Conservation (phyloP, 2,329 filamentous ascomycete species). For the Cylindrodendrum hubeiense region DNA sequence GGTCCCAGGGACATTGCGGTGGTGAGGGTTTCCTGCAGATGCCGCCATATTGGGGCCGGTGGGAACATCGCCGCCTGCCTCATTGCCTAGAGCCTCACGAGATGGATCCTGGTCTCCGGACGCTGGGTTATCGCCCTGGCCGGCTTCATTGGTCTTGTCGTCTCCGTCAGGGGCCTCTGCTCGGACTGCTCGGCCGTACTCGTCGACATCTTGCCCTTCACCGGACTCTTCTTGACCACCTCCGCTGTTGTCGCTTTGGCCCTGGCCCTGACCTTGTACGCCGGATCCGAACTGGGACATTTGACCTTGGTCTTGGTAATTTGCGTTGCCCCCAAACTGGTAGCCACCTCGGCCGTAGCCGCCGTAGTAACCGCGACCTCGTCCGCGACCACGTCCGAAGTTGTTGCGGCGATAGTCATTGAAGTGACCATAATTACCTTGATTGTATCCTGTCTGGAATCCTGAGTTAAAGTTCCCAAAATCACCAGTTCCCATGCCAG, state of each 20-base stretch:
- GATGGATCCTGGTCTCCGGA: constrained; percentile 34
- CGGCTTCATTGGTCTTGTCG: constrained; percentile 22
- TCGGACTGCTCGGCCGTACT: constrained; percentile 54
- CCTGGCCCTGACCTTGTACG: constrained; percentile 36
- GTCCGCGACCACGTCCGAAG: constrained; percentile 75
- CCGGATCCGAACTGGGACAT: constrained; percentile 45
- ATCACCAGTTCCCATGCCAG: constrained; percentile 84
- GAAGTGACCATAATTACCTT: constrained; percentile 87
- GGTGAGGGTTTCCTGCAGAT: constrained; percentile 27
- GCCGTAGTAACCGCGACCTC: constrained; percentile 72
- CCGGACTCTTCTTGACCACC: constrained; percentile 33
- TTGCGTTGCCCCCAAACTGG: constrained; percentile 56
- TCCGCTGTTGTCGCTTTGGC: constrained; percentile 34
- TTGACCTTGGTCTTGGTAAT: constrained; percentile 52
- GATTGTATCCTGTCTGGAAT: constrained; percentile 82
- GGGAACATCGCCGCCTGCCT: constrained; percentile 38
- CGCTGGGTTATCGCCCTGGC: constrained; percentile 32
- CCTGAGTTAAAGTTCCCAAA: constrained; percentile 84
- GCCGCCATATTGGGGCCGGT: constrained; percentile 36
- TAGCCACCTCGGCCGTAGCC: constrained; percentile 69
- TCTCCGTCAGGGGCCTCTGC: constrained; percentile 30
- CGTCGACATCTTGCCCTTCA: constrained; percentile 51
- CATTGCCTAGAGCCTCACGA: constrained; percentile 49
- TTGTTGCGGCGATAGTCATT: constrained; percentile 82
- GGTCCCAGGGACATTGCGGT: constrained; percentile 38